phyloP scores from a whole-genome alignment of 78 protist species.

The Chrysochromulina tobinii region DNA sequence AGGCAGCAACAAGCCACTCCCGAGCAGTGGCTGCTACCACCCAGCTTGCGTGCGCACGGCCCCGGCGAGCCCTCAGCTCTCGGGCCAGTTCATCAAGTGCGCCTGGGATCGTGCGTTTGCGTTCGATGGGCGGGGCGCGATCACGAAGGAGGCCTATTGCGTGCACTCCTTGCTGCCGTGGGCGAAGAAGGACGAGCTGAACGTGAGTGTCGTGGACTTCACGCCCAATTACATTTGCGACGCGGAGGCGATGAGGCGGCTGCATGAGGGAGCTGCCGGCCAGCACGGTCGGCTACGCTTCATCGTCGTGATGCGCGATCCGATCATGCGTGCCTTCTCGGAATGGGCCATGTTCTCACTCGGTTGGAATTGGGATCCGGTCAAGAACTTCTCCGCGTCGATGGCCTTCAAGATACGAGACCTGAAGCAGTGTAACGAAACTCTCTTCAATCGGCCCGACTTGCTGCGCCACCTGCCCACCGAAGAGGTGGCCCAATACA shows the following conservation, averaged over 20 bases:
- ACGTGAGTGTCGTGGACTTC: not conserved
- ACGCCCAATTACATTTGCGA: not conserved
- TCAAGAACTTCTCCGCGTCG: no score
- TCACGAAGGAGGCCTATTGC: not conserved
- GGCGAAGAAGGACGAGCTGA: not conserved
- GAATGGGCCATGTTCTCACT: not conserved
- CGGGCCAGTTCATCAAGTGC: not conserved
- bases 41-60: not conserved
- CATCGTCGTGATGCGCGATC: not conserved
- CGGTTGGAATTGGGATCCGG: not conserved
- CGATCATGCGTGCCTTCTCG: not conserved
- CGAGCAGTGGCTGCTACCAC: not conserved
- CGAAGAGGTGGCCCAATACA: not conserved
- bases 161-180: not conserved
- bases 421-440: no score
- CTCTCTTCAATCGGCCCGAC: no score
- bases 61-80: not conserved
- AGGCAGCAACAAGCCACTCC: not conserved
- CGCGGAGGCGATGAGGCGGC: not conserved
- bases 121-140: not conserved
- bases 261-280: not conserved
- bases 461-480: no score
- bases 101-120: not conserved
- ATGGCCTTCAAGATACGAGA: no score
- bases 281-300: no score